Base-by-base conservation (phyloP, 352 stramenopile genomes). In the Pythium insidiosum region DNA sequence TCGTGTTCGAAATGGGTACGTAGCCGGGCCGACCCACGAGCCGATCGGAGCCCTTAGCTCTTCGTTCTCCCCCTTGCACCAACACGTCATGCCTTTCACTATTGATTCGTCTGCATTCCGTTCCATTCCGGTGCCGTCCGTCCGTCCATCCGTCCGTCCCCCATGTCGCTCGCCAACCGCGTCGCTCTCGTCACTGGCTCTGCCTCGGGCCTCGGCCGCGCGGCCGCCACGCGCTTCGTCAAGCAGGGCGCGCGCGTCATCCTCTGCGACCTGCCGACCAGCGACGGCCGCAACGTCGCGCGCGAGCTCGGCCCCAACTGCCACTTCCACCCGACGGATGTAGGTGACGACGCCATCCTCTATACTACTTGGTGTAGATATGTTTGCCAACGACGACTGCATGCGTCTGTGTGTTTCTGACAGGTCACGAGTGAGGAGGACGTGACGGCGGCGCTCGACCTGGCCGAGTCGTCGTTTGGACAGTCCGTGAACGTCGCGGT, bases 401-500 rank as follows among this genome's bases (percentile, higher is more conserved):
- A 16, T 16, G 35, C 16, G 11, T n/a, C 9, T 28, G 21, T 25
- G 7, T 11, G 28, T 33, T 18, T 33, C 49, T 50, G 18, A 5
- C 47, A 98, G 78, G 90, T 97, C 6, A 98, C 84, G 10, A 91
- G 81, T 31, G 78, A 96, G 54, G 82, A 96, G 20, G 74, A 94
- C 16, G 84, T 96, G 41, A 55, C 65, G n/a, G 69, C 66, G 3
- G 94, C 94, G 26, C 55, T 98, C 44, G 83, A 98, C 53, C 57
- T 95, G 42, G 89, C 84, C 19, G 88, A 97, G 62, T 80, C 80
- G 40, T 69, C 72, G 26, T 97, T 97, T 55, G 93, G 94, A 24
- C 73, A 96, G 63, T 64, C 68, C 7, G 84, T 98, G 28, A 98
- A 98, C 64, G 89, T 89, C 5, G 90, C 82, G 7, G 70, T 99